Evolutionary conservation across 2,329 filamentous ascomycete genomes (phyloP), one percentile per base, ranked within the genome.

Genomic region (Purpureocillium takamizusanense): DNA sequence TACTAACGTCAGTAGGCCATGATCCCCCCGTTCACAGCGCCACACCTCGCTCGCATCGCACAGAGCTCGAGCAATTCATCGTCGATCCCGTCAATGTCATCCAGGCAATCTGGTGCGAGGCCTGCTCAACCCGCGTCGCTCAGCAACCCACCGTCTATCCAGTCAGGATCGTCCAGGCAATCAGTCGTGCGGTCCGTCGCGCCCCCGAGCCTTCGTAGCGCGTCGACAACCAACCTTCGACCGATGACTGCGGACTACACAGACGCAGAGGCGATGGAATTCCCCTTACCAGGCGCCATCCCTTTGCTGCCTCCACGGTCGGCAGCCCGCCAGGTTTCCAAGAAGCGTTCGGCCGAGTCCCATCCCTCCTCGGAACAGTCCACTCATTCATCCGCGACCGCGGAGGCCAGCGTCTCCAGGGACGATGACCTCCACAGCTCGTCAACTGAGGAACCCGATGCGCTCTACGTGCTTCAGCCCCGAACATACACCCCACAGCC

Each of bases 381-480:
- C n/a, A 4, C 31, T 11, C 38, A 15, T 35, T 27, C 35, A 13
- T 17, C 33, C 1, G 35, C 45, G 32, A 36, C n/a, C 29, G 36
- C 25, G 16, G 39, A 9, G 30, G 14, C 23, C 27, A 38, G 27
- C 33, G 7, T 3, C n/a, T n/a, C 7, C 17, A 31, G 33, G 3
- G 36, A 42, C 15, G 41, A 48, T 7, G 62, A 21, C 15, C 36
- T 29, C 5, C 35, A 33, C 14, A 38, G 41, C 14, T n/a, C 39
- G 9, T 38, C 38, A 4, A 42, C 31, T 15, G 45, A 72, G 30
- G 61, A 62, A 9, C 55, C 21, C 6, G 21, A 25, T 5, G 5
- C 63, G 0, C 49, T 77, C 1, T 77, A 67, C 42, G 61, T 78
- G 16, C 59, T 79, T 4, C 74, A 78, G 44, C 75, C 75, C 11